A percentile compares a stretch with the other conserved stretches of the same genome.
These are phyloP conservation scores for Solanum pimpinellifolium DNA, from an alignment of 257 asterid genomes.

Conservation along the genomic window DNA sequence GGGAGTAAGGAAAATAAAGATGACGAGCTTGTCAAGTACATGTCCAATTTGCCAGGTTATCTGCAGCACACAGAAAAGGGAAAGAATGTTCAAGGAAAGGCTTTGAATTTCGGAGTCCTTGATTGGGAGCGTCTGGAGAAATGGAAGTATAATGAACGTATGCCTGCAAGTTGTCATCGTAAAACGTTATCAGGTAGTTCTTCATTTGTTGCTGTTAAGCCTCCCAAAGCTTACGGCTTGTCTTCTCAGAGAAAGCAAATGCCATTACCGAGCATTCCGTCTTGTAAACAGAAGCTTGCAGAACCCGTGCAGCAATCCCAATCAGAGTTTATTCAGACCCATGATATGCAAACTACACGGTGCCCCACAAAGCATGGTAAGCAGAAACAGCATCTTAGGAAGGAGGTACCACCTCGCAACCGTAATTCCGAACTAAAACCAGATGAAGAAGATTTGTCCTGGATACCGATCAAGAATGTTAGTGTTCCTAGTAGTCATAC, in stretches of 20 bases:
- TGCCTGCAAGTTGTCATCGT: conserved; percentile 37
- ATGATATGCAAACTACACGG: conserved; percentile 20
- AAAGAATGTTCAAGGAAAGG: conserved; percentile 59
- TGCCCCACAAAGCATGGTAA: conserved; percentile 20
- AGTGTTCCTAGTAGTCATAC: conserved; percentile 12
- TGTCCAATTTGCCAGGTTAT: conserved; percentile 83
- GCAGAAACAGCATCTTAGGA: conserved; percentile 18
- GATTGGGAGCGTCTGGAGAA: conserved; percentile 83
- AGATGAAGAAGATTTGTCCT: conserved; percentile 18
- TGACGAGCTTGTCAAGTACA: conserved; percentile 80
- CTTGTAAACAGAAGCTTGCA: conserved; percentile 12
- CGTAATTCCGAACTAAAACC: conserved; percentile 9
- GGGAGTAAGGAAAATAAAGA: conserved; percentile 22
- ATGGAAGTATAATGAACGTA: conserved; percentile 71
- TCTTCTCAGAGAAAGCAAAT: conserved; percentile 19
- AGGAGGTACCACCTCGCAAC: conserved; percentile 14
- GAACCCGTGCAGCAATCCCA: conserved; percentile 10
- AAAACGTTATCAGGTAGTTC: conserved; percentile 29
- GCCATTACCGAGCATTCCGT: conserved; percentile 8
- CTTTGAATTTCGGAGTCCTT: conserved; percentile 87
- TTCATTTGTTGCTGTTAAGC: conserved; percentile 19
- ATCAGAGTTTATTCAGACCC: conserved; percentile 26
- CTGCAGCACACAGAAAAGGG: conserved; percentile 61
- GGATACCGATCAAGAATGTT: conserved; percentile 14
- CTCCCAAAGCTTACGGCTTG: conserved; percentile 13